Percentiles rank a stretch among this genome's conserved stretches.
Conservation (phyloP, 768 basidiomycete species). For the Boletus reticuloceps region DNA sequence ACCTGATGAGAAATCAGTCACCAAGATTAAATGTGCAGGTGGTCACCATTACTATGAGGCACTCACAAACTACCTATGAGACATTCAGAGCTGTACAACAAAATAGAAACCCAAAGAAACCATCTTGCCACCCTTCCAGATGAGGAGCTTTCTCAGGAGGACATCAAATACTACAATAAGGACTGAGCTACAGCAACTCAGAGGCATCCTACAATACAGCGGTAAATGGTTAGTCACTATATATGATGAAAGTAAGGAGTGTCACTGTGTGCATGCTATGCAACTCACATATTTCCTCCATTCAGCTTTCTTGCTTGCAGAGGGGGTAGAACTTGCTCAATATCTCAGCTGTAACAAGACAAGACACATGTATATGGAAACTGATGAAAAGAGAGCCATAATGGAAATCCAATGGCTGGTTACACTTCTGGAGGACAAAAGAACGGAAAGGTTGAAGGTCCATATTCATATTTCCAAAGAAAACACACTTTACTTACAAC, state of each 20-base stretch:
- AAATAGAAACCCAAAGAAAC: neutral
- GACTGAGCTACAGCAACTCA: neutral
- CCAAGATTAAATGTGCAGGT: neutral
- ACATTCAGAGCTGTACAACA: neutral
- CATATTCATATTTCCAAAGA: too few relatives aligned
- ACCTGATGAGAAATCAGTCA: neutral
- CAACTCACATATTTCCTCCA: too few relatives aligned
- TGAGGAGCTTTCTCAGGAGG: neutral
- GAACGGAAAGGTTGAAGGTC: neutral
- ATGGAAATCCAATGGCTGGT: constrained; percentile 9
- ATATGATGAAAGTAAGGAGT: neutral
- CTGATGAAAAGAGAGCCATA: neutral
- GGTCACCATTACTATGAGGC: neutral
- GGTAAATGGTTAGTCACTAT: neutral
- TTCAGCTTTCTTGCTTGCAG: neutral
- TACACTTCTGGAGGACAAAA: neutral
- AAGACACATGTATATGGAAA: constrained; percentile 13
- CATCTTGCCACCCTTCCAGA: neutral
- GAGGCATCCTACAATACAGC: neutral
- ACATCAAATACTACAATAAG: neutral
- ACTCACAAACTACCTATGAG: neutral
- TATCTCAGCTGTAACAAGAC: constrained; percentile 8
- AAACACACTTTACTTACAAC: too few relatives aligned
- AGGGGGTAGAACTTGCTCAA: constrained; percentile 1
- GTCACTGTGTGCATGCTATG: neutral